Conservation (phyloP, 2,329 filamentous ascomycete species). For the Arthrocladium fulminans region DNA sequence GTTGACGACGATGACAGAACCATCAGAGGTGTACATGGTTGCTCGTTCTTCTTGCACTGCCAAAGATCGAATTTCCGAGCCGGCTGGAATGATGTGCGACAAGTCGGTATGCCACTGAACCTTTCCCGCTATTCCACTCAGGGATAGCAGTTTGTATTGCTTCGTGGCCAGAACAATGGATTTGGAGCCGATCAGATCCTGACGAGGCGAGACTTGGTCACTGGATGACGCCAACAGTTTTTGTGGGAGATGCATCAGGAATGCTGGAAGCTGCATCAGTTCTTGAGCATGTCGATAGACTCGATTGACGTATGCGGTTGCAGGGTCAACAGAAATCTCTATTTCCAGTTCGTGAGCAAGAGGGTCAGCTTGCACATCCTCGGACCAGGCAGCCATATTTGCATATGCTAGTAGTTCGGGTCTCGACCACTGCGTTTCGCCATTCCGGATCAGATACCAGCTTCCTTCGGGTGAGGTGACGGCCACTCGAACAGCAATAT, state of each 20-base stretch:
- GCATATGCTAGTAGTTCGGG: conserved; percentile 73
- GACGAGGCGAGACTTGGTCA: conserved; percentile 33
- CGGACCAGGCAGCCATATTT: conserved; percentile 72
- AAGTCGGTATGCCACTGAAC: conserved; percentile 64
- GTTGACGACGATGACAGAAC: conserved; percentile 50
- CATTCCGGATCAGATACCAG: conserved; percentile 78
- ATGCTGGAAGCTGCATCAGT: conserved; percentile 65
- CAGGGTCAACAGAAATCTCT: conserved; percentile 72
- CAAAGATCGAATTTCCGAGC: conserved; percentile 57
- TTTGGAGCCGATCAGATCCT: conserved; percentile 84
- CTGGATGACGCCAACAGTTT: conserved; percentile 44
- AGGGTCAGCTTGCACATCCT: conserved; percentile 62
- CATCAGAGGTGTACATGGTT: conserved; percentile 51
- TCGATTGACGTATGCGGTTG: conserved; percentile 79
- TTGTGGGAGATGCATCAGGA: conserved; percentile 59
- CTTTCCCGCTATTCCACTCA: conserved; percentile 50
- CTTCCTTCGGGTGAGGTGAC: conserved; percentile 57
- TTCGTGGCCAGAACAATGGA: conserved; percentile 70
- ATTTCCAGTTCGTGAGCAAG: conserved; percentile 73
- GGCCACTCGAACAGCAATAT: conserved; percentile 70
- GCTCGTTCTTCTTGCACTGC: conserved; percentile 52
- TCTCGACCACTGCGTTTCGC: conserved; percentile 68
- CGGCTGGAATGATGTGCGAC: conserved; percentile 49
- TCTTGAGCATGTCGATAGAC: conserved; percentile 73
- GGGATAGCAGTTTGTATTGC: conserved; percentile 67